Percentiles rank a stretch among this genome's conserved stretches.
phyloP scores from a whole-genome alignment of 2,329 filamentous ascomycete species.

The Tolypocladium tropicale region DNA sequence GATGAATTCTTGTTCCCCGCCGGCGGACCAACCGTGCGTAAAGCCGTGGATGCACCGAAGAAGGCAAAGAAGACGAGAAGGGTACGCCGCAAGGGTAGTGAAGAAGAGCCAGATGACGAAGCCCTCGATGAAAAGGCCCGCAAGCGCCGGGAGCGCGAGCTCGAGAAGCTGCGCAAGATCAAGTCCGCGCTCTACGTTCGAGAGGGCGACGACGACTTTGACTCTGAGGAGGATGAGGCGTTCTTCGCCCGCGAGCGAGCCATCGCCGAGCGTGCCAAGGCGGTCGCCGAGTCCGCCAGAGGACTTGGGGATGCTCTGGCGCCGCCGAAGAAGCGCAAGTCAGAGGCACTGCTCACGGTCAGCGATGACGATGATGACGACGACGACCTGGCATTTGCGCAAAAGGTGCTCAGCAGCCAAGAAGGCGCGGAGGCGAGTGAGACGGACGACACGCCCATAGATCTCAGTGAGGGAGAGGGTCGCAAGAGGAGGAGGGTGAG shows the following conservation, averaged over 20 bases:
- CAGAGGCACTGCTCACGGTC: conserved; percentile 12
- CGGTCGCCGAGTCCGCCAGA: conserved; percentile 18
- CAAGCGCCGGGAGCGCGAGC: conserved; percentile 54
- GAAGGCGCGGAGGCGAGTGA: conserved; percentile 11
- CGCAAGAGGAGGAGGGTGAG: conserved; percentile 27
- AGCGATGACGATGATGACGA: conserved; percentile 17
- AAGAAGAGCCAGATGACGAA: conserved; percentile 44
- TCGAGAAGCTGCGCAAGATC: conserved; percentile 68
- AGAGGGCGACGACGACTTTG: conserved; percentile 81
- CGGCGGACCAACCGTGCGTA: conserved; percentile 52
- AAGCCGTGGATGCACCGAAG: conserved; percentile 44
- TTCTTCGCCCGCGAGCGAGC: conserved; percentile 67
- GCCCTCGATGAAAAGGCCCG: conserved; percentile 55
- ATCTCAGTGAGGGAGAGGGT: conserved; percentile 22
- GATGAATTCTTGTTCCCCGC: conserved; percentile 57
- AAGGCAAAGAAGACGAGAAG: conserved; percentile 35
- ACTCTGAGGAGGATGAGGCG: conserved; percentile 55
- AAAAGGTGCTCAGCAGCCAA: conserved; percentile 13
- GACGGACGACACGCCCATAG: conserved; percentile 17
- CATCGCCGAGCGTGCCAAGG: conserved; percentile 44
- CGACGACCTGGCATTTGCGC: conserved; percentile 10
- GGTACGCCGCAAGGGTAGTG: conserved; percentile 36
- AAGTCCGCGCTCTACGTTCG: conserved; percentile 79
- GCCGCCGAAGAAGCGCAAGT: conserved; percentile 17
- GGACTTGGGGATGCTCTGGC: conserved; percentile 2